phyloP scores from a whole-genome alignment of 2,329 filamentous ascomycete genomes.

The Aurifilum marmelostoma region DNA sequence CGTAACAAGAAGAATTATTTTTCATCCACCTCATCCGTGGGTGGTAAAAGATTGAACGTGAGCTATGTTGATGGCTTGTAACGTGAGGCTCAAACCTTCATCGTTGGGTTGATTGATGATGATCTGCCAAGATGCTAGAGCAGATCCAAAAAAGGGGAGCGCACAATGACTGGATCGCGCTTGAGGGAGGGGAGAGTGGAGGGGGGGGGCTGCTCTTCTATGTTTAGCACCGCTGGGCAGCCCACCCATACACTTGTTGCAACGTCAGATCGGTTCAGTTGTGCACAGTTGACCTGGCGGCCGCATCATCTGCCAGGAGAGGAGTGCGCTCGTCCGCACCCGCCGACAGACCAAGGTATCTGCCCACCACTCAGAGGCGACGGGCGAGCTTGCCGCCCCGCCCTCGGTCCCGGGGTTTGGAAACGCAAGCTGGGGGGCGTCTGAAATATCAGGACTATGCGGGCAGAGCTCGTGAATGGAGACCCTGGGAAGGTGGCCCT shows the following conservation, averaged over 20 bases:
- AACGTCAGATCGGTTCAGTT: slow-evolving; percentile 5
- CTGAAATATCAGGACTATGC: not conserved
- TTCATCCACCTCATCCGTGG: not conserved
- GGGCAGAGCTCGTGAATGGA: not conserved
- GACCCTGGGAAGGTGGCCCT: not conserved
- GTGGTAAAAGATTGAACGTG: not conserved
- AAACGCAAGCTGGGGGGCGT: not conserved
- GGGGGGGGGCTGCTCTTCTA: not conserved
- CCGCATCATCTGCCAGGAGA: not conserved
- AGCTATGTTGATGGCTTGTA: not conserved
- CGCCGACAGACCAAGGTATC: not conserved
- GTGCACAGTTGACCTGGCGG: slow-evolving; percentile 2
- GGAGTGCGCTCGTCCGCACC: not conserved
- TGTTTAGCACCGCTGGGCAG: not conserved
- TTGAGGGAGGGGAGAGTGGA: not conserved
- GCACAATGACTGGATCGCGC: not conserved
- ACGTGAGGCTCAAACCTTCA: not conserved
- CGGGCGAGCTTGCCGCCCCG: not conserved
- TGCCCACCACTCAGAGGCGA: not conserved
- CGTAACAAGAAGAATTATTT: too few species aligned
- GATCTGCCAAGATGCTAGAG: not conserved
- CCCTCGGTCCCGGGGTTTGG: not conserved
- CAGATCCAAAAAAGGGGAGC: not conserved
- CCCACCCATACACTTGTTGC: not conserved
- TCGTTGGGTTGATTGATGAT: not conserved